Percentiles rank a stretch among this genome's conserved stretches.
phyloP scores from a whole-genome alignment of 805 yeast species.

The Suhomyces faveliae region DNA sequence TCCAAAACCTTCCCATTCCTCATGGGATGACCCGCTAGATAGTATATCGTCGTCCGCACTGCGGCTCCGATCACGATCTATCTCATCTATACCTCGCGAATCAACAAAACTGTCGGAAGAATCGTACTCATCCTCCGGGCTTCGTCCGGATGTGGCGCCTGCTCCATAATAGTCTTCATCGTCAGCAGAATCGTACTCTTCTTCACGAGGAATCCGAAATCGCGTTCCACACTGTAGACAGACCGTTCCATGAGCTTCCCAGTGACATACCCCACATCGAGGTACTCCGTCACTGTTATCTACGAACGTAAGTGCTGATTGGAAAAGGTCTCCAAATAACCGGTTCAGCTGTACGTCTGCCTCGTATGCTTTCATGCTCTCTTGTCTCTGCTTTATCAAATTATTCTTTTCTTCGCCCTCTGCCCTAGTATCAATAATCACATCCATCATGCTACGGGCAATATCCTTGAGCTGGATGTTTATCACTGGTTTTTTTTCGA shows the following conservation, averaged over 20 bases:
- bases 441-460: constrained; percentile 38
- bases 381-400: constrained; percentile 25
- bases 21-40: constrained; percentile 11
- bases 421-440: constrained; percentile 35
- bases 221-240: constrained; percentile 69
- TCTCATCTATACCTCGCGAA: constrained; percentile 20
- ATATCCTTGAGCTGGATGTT: constrained; percentile 54
- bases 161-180: constrained; percentile 20
- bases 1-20: constrained; percentile 22
- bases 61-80: constrained; percentile 16
- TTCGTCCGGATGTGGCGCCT: not conserved
- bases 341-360: constrained; percentile 35
- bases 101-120: constrained; percentile 36
- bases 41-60: constrained; percentile 16
- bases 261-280: constrained; percentile 72
- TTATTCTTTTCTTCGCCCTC: constrained; percentile 23
- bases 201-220: constrained; percentile 36
- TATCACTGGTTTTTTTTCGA: constrained; percentile 50
- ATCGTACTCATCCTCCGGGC: constrained; percentile 22
- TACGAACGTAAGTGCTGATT: constrained; percentile 50
- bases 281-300: constrained; percentile 72
- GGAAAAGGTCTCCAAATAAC: constrained; percentile 52
- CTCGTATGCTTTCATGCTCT: constrained; percentile 34
- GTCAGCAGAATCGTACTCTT: constrained; percentile 34
- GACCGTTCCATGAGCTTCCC: constrained; percentile 70